A percentile compares a stretch with the other conserved stretches of the same genome.
Conservation (phyloP, 257 asterid species). For the Leonotis leonurus region DNA sequence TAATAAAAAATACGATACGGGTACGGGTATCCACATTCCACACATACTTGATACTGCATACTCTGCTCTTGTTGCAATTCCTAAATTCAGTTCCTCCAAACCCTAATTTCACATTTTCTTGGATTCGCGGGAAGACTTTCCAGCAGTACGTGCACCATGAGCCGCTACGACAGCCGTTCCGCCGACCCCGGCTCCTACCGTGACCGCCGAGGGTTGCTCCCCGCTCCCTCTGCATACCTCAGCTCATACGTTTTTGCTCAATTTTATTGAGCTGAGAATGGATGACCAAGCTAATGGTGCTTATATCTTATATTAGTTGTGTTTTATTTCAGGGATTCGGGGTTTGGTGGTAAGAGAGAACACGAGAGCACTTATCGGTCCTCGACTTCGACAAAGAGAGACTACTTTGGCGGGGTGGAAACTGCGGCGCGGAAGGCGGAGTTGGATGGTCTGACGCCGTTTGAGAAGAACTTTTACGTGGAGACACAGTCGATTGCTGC, state of each 20-base stretch:
- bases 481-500: slow-evolving; percentile 77
- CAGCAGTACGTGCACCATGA: slow-evolving; percentile 34
- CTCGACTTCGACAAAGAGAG: slow-evolving; percentile 53
- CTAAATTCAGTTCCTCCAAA: slow-evolving; percentile 10
- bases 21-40: too few relatives aligned
- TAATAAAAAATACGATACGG: too few relatives aligned
- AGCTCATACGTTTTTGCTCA: background rate
- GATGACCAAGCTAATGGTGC: background rate
- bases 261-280: slow-evolving; percentile 1
- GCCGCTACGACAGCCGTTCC: slow-evolving; percentile 94
- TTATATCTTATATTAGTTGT: background rate
- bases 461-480: slow-evolving; percentile 89
- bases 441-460: slow-evolving; percentile 84
- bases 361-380: slow-evolving; percentile 51
- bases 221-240: background rate
- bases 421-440: slow-evolving; percentile 55
- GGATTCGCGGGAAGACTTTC: background rate
- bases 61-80: background rate
- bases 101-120: slow-evolving; percentile 19
- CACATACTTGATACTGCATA: too few relatives aligned
- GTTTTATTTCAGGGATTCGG: slow-evolving; percentile 57
- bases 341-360: slow-evolving; percentile 42
- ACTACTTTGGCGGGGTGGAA: slow-evolving; percentile 50
- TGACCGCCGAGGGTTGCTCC: slow-evolving; percentile 81
- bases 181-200: slow-evolving; percentile 90